A percentile compares a stretch with the other conserved stretches of the same genome.
Conservation (phyloP, 192 early-diverging fungal genomes). For the Dimargaris xerosporica region DNA sequence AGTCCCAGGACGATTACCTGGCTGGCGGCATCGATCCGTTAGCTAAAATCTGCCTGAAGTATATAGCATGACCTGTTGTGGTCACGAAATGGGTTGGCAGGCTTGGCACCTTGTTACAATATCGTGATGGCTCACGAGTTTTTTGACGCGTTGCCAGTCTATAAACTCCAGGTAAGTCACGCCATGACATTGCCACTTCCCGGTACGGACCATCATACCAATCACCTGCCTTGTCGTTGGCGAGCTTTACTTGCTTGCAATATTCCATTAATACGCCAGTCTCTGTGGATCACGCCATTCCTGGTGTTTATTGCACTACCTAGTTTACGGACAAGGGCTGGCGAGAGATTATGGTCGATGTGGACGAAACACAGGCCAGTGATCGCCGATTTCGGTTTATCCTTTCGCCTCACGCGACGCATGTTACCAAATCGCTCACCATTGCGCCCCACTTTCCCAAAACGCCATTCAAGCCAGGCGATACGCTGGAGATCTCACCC, state of each 20-base stretch:
- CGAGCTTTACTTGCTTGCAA: too few species aligned
- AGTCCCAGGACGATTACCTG: too few species aligned
- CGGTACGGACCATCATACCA: too few species aligned
- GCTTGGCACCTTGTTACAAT: not conserved
- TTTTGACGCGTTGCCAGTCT: conserved; percentile 89
- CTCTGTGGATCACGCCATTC: too few species aligned
- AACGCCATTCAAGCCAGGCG: conserved; percentile 46
- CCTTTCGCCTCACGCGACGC: conserved; percentile 42
- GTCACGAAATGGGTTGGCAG: too few species aligned
- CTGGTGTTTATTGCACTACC: too few species aligned
- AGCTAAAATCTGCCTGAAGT: too few species aligned
- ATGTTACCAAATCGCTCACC: conserved; percentile 27
- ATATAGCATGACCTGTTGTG: too few species aligned
- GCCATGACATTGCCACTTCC: too few species aligned
- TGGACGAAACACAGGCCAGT: conserved; percentile 51
- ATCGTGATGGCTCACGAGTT: conserved; percentile 88
- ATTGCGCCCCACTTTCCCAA: conserved; percentile 20
- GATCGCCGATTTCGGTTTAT: conserved; percentile 64
- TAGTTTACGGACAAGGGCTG: conserved; percentile 53
- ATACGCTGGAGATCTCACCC: conserved; percentile 70
- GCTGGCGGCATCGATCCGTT: too few species aligned
- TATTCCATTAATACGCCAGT: too few species aligned
- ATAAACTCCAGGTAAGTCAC: conserved; percentile 35
- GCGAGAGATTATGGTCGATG: conserved; percentile 79
- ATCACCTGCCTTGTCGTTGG: too few species aligned